Evolutionary conservation across 2,329 filamentous ascomycete genomes (phyloP).

Genomic region (Orbilia javanica): DNA sequence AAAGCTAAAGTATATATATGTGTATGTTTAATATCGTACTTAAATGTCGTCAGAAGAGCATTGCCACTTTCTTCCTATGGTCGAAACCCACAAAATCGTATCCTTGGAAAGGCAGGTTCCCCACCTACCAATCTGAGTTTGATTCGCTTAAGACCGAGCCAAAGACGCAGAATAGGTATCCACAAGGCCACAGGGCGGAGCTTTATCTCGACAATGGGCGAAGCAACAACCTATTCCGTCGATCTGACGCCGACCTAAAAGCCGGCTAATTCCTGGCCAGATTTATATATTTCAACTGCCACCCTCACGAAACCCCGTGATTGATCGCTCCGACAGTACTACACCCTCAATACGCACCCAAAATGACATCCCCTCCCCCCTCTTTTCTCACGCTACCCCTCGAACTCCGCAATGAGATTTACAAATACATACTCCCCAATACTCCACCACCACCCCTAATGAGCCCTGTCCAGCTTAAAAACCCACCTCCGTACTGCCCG

Average conservation of each 20-base stretch:
- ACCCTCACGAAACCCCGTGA: too few relatives aligned
- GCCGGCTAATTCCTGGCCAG: too few relatives aligned
- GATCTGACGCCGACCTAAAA: too few relatives aligned
- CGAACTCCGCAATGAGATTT: constrained; percentile 49
- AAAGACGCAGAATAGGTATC: not conserved
- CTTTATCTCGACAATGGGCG: too few relatives aligned
- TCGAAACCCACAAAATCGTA: too few relatives aligned
- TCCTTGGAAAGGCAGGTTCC: not conserved
- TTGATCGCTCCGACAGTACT: too few relatives aligned
- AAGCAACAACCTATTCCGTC: too few relatives aligned
- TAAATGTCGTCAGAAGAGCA: too few relatives aligned
- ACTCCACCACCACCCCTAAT: not conserved
- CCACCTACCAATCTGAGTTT: not conserved
- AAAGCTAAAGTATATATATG: too few relatives aligned
- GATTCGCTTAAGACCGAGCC: not conserved
- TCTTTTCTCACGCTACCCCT: constrained; percentile 40
- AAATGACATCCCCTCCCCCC: constrained; percentile 2
- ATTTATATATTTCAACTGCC: not conserved
- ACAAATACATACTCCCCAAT: constrained; percentile 3
- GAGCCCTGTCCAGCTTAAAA: not conserved
- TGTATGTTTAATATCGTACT: too few relatives aligned
- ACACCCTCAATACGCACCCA: not conserved
- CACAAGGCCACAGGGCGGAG: too few relatives aligned
- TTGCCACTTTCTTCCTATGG: too few relatives aligned
- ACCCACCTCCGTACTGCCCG: not conserved